These are phyloP conservation scores for Sporothrix euskadiensis DNA, from an alignment of 2,329 filamentous ascomycete genomes.

Conservation along the genomic window DNA sequence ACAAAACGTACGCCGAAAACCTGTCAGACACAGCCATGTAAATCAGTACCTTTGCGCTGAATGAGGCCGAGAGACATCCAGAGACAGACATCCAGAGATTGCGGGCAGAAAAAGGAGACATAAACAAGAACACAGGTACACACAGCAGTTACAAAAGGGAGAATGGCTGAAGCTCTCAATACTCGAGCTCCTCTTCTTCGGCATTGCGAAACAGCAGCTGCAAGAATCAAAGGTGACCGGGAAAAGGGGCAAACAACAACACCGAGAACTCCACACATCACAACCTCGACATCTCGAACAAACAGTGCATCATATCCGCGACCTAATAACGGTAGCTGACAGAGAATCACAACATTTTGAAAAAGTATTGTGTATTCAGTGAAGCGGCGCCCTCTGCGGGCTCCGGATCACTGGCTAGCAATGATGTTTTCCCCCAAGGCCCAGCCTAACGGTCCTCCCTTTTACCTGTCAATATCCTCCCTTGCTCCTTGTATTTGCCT, in stretches of 20 bases:
- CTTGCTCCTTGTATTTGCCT: background rate
- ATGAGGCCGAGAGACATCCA: background rate
- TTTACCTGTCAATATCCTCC: background rate
- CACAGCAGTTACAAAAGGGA: background rate
- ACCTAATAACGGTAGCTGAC: background rate
- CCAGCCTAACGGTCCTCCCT: background rate
- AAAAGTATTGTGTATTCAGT: background rate
- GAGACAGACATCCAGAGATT: background rate
- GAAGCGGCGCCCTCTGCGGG: background rate
- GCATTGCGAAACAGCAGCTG: background rate
- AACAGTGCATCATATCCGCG: background rate
- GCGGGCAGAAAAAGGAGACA: background rate
- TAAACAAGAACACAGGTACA: background rate
- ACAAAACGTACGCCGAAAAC: background rate
- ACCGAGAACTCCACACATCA: background rate
- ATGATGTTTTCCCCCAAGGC: background rate
- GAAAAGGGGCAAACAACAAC: background rate
- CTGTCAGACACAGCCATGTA: background rate
- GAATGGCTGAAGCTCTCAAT: background rate
- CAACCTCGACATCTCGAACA: background rate
- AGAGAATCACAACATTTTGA: background rate
- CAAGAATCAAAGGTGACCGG: background rate
- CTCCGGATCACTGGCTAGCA: background rate
- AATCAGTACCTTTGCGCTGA: background rate
- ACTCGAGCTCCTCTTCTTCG: background rate